These are phyloP conservation scores for Helminthosporium solani DNA, from an alignment of 2,329 filamentous ascomycete species.

Conservation along the genomic window DNA sequence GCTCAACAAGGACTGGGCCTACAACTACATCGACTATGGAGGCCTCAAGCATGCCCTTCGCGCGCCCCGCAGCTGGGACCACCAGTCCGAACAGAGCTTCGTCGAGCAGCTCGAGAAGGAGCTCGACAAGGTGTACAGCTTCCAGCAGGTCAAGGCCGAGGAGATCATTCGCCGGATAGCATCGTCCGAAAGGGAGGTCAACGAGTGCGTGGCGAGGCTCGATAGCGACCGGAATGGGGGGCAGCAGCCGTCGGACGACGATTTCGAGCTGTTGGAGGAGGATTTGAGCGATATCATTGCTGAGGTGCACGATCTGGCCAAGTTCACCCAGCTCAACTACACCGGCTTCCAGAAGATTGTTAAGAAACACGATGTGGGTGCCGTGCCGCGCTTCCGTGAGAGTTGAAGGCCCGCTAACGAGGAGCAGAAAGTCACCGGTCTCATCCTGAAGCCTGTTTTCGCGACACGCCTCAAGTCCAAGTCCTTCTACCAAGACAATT, in stretches of 20 bases:
- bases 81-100: conserved; percentile 88
- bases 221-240: conserved; percentile 43
- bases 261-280: conserved; percentile 91
- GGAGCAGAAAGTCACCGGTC: conserved; percentile 82
- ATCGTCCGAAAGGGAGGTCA: conserved; percentile 84
- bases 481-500: conserved; percentile 98
- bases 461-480: conserved; percentile 91
- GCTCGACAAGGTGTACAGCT: conserved; percentile 95
- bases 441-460: conserved; percentile 94
- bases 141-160: conserved; percentile 95
- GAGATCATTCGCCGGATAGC: conserved; percentile 92
- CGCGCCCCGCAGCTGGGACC: conserved; percentile 75
- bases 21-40: conserved; percentile 98
- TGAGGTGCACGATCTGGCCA: conserved; percentile 95
- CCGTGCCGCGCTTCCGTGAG: not conserved
- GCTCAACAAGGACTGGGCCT: conserved; percentile 94
- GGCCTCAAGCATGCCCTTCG: conserved; percentile 86
- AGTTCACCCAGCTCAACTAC: conserved; percentile 98
- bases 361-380: conserved; percentile 93
- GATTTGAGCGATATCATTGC: conserved; percentile 97
- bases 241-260: conserved; percentile 72
- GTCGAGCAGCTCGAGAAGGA: conserved; percentile 84
- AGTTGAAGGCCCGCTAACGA: conserved; percentile 17
- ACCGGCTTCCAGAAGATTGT: conserved; percentile 99
- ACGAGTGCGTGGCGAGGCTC: conserved; percentile 76